phyloP scores from a whole-genome alignment of 805 yeast genomes.

The Groenewaldozyma salmanticensis region DNA sequence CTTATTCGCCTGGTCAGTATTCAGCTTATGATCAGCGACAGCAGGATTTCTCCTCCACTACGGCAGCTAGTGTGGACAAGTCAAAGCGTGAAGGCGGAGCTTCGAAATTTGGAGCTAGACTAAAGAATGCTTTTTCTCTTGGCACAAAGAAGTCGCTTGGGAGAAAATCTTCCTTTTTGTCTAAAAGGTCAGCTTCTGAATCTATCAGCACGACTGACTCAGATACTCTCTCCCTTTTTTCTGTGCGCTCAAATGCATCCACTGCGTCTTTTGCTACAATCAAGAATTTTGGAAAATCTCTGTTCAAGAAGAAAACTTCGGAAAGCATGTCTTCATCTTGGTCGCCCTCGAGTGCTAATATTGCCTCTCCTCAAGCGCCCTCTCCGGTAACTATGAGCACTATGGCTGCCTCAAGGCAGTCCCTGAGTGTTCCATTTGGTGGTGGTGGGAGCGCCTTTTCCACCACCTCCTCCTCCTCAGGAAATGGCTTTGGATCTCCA shows the following conservation, averaged over 20 bases:
- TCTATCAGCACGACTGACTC: background rate
- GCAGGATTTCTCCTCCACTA: too few relatives aligned
- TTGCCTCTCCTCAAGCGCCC: slow-evolving; percentile 1
- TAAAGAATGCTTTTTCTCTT: slow-evolving; percentile 16
- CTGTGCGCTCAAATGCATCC: slow-evolving; percentile 21
- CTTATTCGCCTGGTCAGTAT: too few relatives aligned
- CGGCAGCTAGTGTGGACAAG: too few relatives aligned
- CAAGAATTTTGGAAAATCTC: slow-evolving; percentile 8
- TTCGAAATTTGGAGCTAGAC: slow-evolving; percentile 9
- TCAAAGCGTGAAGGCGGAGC: too few relatives aligned
- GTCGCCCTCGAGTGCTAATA: background rate
- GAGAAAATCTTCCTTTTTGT: background rate
- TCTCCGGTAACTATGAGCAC: background rate
- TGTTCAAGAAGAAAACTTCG: background rate
- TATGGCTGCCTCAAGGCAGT: background rate
- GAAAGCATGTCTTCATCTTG: background rate
- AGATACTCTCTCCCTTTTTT: slow-evolving; percentile 19
- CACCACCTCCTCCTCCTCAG: background rate
- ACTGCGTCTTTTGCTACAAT: slow-evolving; percentile 21
- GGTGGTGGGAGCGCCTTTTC: background rate
- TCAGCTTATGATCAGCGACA: too few relatives aligned
- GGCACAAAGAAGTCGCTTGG: slow-evolving; percentile 3
- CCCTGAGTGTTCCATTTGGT: too few relatives aligned
- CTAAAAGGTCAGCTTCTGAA: background rate
- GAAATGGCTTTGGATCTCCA: background rate